Conservation (phyloP, 805 yeast genomes). For the Candida maltosa region DNA sequence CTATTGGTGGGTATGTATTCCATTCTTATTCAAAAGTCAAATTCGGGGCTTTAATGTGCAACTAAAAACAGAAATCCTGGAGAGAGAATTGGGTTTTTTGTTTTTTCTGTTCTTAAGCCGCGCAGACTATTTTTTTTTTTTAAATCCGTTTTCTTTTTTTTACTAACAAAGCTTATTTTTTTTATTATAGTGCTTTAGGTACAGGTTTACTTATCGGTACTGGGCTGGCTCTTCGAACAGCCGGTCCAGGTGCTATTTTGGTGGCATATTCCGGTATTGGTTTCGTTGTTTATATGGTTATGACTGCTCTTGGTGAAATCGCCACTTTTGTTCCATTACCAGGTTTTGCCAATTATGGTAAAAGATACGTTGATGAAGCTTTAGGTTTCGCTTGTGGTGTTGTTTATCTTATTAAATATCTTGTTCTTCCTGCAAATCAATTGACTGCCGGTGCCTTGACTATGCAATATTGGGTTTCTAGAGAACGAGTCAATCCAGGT, state of each 20-base stretch:
- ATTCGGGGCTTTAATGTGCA: no score
- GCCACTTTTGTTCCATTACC: conserved; percentile 67
- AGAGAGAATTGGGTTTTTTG: no score
- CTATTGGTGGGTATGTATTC: conserved; percentile 56
- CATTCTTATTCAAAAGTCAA: no score
- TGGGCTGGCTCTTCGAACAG: conserved; percentile 62
- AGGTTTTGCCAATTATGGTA: conserved; percentile 64
- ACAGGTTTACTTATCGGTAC: conserved; percentile 76
- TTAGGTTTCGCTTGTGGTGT: conserved; percentile 70
- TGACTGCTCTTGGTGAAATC: conserved; percentile 67
- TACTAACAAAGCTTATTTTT: no score
- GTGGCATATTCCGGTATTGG: conserved; percentile 71
- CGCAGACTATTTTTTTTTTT: no score
- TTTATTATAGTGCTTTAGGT: conserved; percentile 29
- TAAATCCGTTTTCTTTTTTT: no score
- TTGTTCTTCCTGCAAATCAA: conserved; percentile 60
- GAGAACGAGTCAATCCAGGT: conserved; percentile 49
- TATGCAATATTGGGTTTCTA: conserved; percentile 50
- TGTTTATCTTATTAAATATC: conserved; percentile 54
- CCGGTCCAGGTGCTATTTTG: conserved; percentile 67
- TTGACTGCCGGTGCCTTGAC: conserved; percentile 59
- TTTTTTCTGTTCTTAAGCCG: no score
- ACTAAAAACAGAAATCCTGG: no score
- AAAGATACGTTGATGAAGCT: conserved; percentile 62
- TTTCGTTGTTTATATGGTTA: conserved; percentile 63